Conservation (phyloP, 1,139 yeast genomes). For the Debaryomycetaceae sp. region DNA sequence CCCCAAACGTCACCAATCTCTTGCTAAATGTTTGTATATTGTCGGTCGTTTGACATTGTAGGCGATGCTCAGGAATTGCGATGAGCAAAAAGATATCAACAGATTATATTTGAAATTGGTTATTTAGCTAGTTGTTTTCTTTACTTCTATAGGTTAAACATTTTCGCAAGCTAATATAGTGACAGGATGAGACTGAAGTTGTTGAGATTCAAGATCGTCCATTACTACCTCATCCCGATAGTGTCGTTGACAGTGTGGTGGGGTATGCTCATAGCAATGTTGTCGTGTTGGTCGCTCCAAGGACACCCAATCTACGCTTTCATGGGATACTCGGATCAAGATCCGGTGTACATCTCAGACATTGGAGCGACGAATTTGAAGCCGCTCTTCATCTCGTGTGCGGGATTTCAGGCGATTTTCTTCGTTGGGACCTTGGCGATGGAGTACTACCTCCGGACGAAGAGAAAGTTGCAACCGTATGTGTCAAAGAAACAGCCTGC, state of each 20-base stretch:
- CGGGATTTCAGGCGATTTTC: conserved; percentile 75
- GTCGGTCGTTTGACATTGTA: not conserved
- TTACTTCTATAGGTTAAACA: too few species aligned
- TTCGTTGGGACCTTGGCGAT: conserved; percentile 64
- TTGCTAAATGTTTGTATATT: not conserved
- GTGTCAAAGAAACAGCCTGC: conserved; percentile 45
- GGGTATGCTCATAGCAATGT: conserved; percentile 42
- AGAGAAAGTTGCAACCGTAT: conserved; percentile 53
- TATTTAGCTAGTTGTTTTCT: too few species aligned
- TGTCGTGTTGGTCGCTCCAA: conserved; percentile 62
- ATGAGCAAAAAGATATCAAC: not conserved
- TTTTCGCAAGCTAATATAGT: too few species aligned
- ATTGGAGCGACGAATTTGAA: conserved; percentile 82
- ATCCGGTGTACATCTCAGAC: conserved; percentile 75
- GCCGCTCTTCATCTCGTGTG: conserved; percentile 78
- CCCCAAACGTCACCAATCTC: not conserved
- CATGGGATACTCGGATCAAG: conserved; percentile 41
- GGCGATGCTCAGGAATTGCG: not conserved
- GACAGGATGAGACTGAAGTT: conserved; percentile 7
- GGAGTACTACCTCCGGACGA: conserved; percentile 54
- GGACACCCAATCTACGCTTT: conserved; percentile 72
- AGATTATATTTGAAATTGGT: too few species aligned
- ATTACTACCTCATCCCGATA: conserved; percentile 34
- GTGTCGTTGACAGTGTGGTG: conserved; percentile 33
- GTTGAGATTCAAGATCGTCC: conserved; percentile 27